A percentile compares a stretch with the other conserved stretches of the same genome.
phyloP scores from a whole-genome alignment of 208 protist genomes.

The Crithidia bombi region DNA sequence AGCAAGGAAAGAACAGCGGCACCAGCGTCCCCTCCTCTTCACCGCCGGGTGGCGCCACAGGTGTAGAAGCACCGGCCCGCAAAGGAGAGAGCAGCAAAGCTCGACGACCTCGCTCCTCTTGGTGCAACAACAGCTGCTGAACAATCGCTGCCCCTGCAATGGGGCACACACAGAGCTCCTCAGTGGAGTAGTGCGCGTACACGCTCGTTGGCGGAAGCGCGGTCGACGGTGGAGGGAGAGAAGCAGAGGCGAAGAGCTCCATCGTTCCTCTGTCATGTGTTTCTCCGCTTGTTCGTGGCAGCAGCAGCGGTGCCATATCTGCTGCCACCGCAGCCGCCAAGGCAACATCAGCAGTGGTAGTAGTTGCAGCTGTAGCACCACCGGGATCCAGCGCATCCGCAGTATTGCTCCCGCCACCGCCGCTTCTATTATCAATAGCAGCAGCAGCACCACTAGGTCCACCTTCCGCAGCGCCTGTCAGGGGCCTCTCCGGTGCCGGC shows the following conservation, averaged over 20 bases:
- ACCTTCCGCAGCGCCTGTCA: neutral
- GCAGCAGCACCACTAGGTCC: neutral
- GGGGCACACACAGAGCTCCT: neutral
- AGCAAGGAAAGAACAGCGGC: constrained; percentile 7
- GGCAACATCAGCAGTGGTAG: no score
- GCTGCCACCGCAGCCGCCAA: no score
- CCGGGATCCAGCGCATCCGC: neutral
- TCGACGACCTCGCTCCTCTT: neutral
- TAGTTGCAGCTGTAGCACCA: no score
- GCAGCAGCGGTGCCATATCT: no score
- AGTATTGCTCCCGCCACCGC: neutral
- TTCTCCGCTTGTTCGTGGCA: neutral
- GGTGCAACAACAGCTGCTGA: neutral
- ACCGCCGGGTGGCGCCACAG: neutral
- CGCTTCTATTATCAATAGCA: neutral
- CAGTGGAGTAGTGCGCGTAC: neutral
- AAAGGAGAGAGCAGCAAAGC: neutral
- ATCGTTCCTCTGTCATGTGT: neutral
- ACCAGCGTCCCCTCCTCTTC: neutral
- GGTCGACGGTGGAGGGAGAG: neutral
- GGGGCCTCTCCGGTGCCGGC: neutral
- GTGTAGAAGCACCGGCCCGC: no score
- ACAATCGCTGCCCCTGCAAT: neutral
- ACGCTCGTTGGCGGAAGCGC: neutral
- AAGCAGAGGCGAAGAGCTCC: neutral